Conservation (phyloP, 768 basidiomycete species). For the Lanmaoa pseudosensibilis region DNA sequence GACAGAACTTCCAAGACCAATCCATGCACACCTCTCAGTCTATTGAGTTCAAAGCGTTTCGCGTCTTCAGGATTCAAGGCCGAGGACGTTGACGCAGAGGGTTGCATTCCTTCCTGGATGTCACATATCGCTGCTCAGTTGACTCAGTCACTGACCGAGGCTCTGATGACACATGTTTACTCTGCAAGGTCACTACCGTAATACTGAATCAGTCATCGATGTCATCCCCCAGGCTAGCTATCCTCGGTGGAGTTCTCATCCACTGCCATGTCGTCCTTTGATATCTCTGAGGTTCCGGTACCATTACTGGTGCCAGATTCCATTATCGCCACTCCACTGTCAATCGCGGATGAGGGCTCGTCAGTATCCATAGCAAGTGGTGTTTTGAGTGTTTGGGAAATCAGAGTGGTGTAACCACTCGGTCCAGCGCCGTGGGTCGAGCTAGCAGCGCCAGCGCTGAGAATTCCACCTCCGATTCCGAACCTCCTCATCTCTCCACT, state of each 20-base stretch:
- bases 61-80: slow-evolving; percentile 66
- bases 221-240: slow-evolving; percentile 1
- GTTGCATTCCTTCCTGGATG: slow-evolving; percentile 11
- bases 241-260: slow-evolving; percentile 22
- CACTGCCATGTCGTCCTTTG: slow-evolving; percentile 27
- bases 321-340: slow-evolving; percentile 17
- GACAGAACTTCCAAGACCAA: neutral
- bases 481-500: slow-evolving; percentile 51
- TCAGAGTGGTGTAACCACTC: slow-evolving; percentile 59
- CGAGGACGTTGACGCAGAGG: slow-evolving; percentile 9
- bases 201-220: neutral
- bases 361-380: slow-evolving; percentile 38
- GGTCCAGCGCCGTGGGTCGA: slow-evolving; percentile 74
- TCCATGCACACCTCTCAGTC: slow-evolving; percentile 59
- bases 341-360: slow-evolving; percentile 21
- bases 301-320: slow-evolving; percentile 18
- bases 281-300: slow-evolving; percentile 14
- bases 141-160: neutral
- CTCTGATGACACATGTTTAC: slow-evolving; percentile 23
- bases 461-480: slow-evolving; percentile 68
- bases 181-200: neutral
- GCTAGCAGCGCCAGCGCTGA: slow-evolving; percentile 56
- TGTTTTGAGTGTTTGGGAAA: slow-evolving; percentile 30
- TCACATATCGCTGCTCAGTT: neutral
- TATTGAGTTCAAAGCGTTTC: slow-evolving; percentile 74